Evolutionary conservation across 176 grass and related monocot species (phyloP).

Genomic region (Leersia perrieri): DNA sequence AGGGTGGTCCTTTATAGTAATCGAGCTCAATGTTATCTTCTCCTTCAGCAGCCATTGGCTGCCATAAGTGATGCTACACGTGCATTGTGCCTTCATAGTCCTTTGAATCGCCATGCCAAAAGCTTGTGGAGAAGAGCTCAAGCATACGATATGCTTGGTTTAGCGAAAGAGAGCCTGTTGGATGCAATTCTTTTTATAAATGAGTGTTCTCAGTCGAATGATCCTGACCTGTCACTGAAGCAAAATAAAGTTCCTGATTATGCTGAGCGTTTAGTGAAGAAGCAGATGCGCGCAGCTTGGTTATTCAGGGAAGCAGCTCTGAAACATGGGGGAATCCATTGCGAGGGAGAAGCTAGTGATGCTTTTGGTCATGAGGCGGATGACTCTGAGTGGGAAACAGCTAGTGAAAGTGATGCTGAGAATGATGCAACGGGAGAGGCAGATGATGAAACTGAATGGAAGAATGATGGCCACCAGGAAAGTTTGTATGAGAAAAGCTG

Average conservation of each 20-base stretch:
- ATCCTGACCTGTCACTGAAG: constrained; percentile 80
- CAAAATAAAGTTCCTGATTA: constrained; percentile 99
- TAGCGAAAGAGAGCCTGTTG: constrained; percentile 92
- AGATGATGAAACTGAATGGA: constrained; percentile 73
- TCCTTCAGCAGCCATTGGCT: constrained; percentile 84
- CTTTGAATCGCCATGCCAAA: constrained; percentile 86
- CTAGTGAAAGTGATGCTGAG: constrained; percentile 73
- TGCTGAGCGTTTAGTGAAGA: constrained; percentile 93
- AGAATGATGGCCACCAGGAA: constrained; percentile 50
- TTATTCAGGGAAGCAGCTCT: constrained; percentile 89
- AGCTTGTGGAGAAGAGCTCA: constrained; percentile 98
- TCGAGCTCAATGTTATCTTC: constrained; percentile 92
- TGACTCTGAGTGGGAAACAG: constrained; percentile 95
- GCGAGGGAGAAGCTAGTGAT: constrained; percentile 65
- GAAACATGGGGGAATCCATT: constrained; percentile 83
- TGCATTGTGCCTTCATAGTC: constrained; percentile 91
- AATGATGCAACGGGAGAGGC: constrained; percentile 59
- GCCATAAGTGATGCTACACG: constrained; percentile 89
- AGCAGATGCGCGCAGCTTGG: constrained; percentile 95
- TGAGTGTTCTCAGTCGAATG: constrained; percentile 83
- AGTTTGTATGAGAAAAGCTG: constrained; percentile 60
- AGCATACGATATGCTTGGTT: constrained; percentile 98
- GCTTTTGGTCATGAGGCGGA: constrained; percentile 83
- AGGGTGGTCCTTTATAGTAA: constrained; percentile 97
- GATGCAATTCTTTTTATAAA: constrained; percentile 99